phyloP scores from a whole-genome alignment of 23 red algal genomes.

The Cyanidiococcus yangmingshanensis region DNA sequence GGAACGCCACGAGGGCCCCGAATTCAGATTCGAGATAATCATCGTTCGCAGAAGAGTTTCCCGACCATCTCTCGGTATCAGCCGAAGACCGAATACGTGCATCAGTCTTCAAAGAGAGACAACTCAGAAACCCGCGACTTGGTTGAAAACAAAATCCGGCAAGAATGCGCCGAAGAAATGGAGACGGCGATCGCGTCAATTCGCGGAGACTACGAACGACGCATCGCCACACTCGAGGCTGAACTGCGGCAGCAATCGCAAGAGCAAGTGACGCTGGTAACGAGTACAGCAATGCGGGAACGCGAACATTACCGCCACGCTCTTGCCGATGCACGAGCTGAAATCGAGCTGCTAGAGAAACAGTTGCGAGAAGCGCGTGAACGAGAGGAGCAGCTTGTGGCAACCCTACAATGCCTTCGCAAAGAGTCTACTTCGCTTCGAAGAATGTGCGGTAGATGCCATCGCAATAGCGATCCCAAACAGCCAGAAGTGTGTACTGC shows the following conservation, averaged over 20 bases:
- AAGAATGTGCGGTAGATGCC: no score
- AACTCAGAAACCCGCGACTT: neutral
- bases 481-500: no score
- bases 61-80: neutral
- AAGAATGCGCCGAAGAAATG: neutral
- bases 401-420: no score
- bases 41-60: neutral
- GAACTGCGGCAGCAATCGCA: slow-evolving; percentile 21
- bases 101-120: no score
- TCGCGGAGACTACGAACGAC: neutral
- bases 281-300: neutral
- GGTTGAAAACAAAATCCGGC: neutral
- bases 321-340: slow-evolving; percentile 25
- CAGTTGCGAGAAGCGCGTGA: neutral
- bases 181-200: neutral
- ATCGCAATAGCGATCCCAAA: no score
- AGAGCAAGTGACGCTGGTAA: neutral
- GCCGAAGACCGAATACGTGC: no score
- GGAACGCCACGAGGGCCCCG: neutral
- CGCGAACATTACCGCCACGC: slow-evolving; percentile 4
- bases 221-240: slow-evolving; percentile 10
- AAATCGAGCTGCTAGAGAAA: slow-evolving; percentile 24
- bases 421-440: no score
- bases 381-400: no score
- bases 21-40: neutral